Evolutionary conservation across 2,329 filamentous ascomycete species (phyloP).

Genomic region (Rutstroemia sp.): DNA sequence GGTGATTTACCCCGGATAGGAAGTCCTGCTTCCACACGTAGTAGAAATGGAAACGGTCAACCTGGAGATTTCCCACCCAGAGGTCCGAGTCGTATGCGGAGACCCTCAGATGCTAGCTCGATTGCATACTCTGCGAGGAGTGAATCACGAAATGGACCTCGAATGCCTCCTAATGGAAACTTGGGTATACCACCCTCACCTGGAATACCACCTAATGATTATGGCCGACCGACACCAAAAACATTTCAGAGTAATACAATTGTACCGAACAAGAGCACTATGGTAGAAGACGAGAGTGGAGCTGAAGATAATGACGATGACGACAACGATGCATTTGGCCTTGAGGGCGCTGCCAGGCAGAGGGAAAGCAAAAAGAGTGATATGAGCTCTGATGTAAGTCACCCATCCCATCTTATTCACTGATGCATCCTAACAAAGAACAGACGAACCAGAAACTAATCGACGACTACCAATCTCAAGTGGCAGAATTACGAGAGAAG

Average conservation of each 20-base stretch:
- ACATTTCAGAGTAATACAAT: slow-evolving; percentile 94
- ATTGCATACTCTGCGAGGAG: slow-evolving; percentile 32
- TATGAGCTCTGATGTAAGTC: slow-evolving; percentile 33
- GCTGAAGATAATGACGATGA: slow-evolving; percentile 76
- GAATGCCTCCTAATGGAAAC: slow-evolving; percentile 30
- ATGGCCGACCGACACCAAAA: slow-evolving; percentile 73
- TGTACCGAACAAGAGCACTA: slow-evolving; percentile 93
- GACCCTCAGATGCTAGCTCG: slow-evolving; percentile 53
- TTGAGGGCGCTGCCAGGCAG: slow-evolving; percentile 37
- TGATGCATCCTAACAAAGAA: slow-evolving; percentile 15
- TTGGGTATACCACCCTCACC: slow-evolving; percentile 50
- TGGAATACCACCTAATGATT: slow-evolving; percentile 52
- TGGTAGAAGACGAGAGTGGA: slow-evolving; percentile 79
- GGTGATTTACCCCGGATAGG: slow-evolving; percentile 61
- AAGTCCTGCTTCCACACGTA: slow-evolving; percentile 62
- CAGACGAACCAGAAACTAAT: slow-evolving; percentile 64
- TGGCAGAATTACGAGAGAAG: slow-evolving; percentile 67
- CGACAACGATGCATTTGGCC: slow-evolving; percentile 58
- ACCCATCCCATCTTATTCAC: slow-evolving; percentile 7
- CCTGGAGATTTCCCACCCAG: slow-evolving; percentile 50
- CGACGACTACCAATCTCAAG: slow-evolving; percentile 72
- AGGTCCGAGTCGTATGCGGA: slow-evolving; percentile 42
- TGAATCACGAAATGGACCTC: slow-evolving; percentile 29
- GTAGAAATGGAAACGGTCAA: slow-evolving; percentile 48
- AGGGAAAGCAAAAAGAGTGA: slow-evolving; percentile 33